Percentiles rank a stretch among this genome's conserved stretches.
Evolutionary conservation across 148 eudicot genomes (phyloP).

Genomic region (Vaccinium darrowii): DNA sequence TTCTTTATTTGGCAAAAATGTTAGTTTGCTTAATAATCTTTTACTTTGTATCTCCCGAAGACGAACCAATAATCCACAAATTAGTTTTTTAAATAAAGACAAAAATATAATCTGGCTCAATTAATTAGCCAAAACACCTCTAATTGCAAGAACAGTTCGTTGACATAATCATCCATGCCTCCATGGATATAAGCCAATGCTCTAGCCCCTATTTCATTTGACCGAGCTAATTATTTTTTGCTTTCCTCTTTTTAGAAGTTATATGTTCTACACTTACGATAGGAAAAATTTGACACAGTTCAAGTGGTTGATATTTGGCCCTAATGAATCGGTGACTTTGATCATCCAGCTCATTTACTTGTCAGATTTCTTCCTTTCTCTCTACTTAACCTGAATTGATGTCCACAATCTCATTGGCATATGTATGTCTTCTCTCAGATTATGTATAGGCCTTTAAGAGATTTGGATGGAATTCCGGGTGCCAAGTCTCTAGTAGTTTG

Average conservation of each 20-base stretch:
- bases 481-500: slow-evolving; percentile 67
- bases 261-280: neutral
- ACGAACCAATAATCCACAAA: too few relatives aligned
- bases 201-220: neutral
- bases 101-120: too few relatives aligned
- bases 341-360: neutral
- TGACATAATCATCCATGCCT: neutral
- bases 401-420: neutral
- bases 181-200: neutral
- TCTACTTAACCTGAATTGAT: neutral
- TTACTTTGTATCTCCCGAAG: too few relatives aligned
- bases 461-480: slow-evolving; percentile 74
- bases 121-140: too few relatives aligned
- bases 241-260: neutral
- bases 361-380: neutral
- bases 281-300: neutral
- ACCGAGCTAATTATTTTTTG: neutral
- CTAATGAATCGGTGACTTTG: neutral
- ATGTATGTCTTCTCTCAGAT: slow-evolving; percentile 38
- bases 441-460: slow-evolving; percentile 71
- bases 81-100: too few relatives aligned
- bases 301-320: neutral
- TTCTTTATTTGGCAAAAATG: too few relatives aligned
- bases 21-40: too few relatives aligned
- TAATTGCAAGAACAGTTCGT: neutral